Conservation (phyloP, 352 stramenopile species). For the Phytophthora litchii region DNA sequence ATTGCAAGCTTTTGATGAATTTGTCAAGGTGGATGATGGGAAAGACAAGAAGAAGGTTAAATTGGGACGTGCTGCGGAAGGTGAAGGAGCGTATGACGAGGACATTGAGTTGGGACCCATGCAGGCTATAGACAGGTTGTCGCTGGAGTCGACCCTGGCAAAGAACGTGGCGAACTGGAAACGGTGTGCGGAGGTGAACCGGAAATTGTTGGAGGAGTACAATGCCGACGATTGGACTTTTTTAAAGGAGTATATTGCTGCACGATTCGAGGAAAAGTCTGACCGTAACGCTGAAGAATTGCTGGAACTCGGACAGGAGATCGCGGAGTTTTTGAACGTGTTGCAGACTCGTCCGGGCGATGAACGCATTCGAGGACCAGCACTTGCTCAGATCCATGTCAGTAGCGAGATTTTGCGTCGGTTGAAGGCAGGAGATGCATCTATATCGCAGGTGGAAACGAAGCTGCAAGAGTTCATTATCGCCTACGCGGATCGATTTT, state of each 20-base stretch:
- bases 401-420: conserved; percentile 52
- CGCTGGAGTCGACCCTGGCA: conserved; percentile 67
- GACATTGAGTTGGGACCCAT: conserved; percentile 86
- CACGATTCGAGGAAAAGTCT: conserved; percentile 45
- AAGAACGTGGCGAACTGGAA: conserved; percentile 58
- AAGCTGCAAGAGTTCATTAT: conserved; percentile 57
- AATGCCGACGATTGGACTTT: conserved; percentile 88
- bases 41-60: conserved; percentile 28
- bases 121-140: conserved; percentile 77
- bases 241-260: conserved; percentile 66
- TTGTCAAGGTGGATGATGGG: conserved; percentile 37
- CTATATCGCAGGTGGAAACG: conserved; percentile 41
- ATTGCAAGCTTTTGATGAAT: conserved; percentile 78
- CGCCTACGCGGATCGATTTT: conserved; percentile 71
- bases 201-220: conserved; percentile 64
- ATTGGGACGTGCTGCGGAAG: conserved; percentile 68
- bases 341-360: conserved; percentile 57
- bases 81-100: conserved; percentile 77
- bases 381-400: conserved; percentile 69
- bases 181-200: conserved; percentile 59
- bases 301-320: conserved; percentile 32
- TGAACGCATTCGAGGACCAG: conserved; percentile 64
- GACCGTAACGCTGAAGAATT: conserved; percentile 16
- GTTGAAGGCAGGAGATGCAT: conserved; percentile 30
- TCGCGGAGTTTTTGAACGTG: conserved; percentile 47